These are phyloP conservation scores for Asclepias syriaca DNA, from an alignment of 257 asterid species.

Conservation along the genomic window DNA sequence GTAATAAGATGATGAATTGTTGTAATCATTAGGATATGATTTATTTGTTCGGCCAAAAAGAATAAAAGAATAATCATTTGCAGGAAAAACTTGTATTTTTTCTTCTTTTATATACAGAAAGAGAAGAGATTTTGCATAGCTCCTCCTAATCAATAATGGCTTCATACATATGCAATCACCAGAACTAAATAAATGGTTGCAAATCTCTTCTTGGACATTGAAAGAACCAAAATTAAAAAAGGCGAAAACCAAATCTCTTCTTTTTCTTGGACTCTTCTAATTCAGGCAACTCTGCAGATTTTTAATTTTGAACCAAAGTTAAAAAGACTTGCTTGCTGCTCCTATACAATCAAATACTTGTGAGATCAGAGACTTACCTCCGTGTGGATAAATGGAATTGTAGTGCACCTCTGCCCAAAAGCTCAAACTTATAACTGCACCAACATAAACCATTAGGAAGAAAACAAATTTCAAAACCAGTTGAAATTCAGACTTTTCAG, in stretches of 20 bases:
- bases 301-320: not conserved
- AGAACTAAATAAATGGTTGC: no score
- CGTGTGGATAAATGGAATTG: constrained; percentile 74
- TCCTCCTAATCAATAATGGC: not conserved
- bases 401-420: constrained; percentile 96
- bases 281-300: constrained; percentile 45
- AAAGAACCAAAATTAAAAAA: no score
- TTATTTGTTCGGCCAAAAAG: not conserved
- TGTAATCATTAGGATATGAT: no score
- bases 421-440: constrained; percentile 79
- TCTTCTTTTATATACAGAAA: not conserved
- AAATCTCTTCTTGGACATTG: no score
- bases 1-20: not conserved
- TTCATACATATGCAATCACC: no score
- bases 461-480: not conserved
- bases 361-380: constrained; percentile 38
- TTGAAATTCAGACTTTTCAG: not conserved
- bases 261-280: constrained; percentile 45
- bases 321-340: constrained; percentile 2
- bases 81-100: not conserved
- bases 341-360: no score
- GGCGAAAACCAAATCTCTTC: constrained; percentile 21
- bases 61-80: not conserved
- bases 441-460: not conserved
- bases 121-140: not conserved